Conservation (phyloP, 2,329 filamentous ascomycete genomes). For the Aspergillus ochraceus region DNA sequence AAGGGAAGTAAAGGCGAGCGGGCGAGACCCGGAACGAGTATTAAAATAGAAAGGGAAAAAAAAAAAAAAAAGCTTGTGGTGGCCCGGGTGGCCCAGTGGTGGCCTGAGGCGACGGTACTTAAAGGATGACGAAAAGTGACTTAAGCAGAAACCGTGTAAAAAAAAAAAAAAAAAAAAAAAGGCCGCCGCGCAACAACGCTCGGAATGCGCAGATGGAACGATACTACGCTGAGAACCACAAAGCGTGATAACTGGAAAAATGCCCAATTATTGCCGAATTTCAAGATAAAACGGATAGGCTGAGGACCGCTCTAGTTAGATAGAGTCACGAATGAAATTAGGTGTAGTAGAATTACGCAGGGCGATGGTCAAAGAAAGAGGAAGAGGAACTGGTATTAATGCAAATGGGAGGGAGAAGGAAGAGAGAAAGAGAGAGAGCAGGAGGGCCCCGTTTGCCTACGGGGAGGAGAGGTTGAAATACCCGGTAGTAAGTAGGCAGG, state of each 20-base stretch:
- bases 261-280: too few species aligned
- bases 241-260: not conserved
- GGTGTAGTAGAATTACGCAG: too few species aligned
- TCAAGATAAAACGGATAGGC: too few species aligned
- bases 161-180: constrained; percentile 6
- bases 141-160: constrained; percentile 6
- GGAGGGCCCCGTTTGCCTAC: not conserved
- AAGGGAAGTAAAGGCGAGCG: not conserved
- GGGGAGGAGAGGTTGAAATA: constrained; percentile 24
- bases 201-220: constrained; percentile 5
- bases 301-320: too few species aligned
- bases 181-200: constrained; percentile 3
- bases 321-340: too few species aligned
- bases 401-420: constrained; percentile 6
- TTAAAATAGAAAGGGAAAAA: not conserved
- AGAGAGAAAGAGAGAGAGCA: constrained; percentile 6
- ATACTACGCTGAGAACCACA: constrained; percentile 5
- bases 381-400: constrained; percentile 5
- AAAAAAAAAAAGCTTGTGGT: constrained; percentile 17
- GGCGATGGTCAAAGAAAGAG: constrained; percentile 5
- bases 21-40: not conserved
- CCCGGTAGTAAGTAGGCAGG: constrained; percentile 6
- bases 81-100: constrained; percentile 17
- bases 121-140: constrained; percentile 23
- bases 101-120: constrained; percentile 24